Percentiles rank a stretch among this genome's conserved stretches.
Conservation (phyloP, 768 basidiomycete species). For the Dentipellis sp. region DNA sequence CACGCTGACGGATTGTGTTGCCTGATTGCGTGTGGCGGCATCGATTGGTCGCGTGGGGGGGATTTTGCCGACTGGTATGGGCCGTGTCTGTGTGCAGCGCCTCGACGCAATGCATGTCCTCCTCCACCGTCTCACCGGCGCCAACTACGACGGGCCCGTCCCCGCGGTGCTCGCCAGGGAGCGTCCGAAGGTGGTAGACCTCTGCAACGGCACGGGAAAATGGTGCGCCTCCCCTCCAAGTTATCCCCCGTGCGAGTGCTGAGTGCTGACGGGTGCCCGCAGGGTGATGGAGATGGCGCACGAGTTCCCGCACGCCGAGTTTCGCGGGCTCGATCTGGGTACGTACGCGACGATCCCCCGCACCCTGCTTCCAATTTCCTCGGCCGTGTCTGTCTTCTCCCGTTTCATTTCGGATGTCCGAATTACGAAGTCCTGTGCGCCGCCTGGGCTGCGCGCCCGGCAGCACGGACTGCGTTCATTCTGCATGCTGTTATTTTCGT, state of each 20-base stretch:
- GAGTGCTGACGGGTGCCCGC: slow-evolving; percentile 11
- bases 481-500: too few relatives aligned
- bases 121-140: slow-evolving; percentile 36
- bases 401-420: too few relatives aligned
- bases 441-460: too few relatives aligned
- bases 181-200: slow-evolving; percentile 50
- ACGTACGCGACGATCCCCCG: slow-evolving; percentile 14
- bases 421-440: too few relatives aligned
- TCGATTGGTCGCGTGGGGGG: too few relatives aligned
- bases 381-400: too few relatives aligned
- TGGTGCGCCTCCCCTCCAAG: slow-evolving; percentile 51
- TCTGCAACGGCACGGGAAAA: slow-evolving; percentile 68
- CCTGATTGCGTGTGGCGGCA: background rate
- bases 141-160: slow-evolving; percentile 54
- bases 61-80: background rate
- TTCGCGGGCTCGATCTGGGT: slow-evolving; percentile 76
- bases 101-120: slow-evolving; percentile 12
- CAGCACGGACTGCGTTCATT: too few relatives aligned
- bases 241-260: slow-evolving; percentile 12
- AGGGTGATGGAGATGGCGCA: slow-evolving; percentile 73
- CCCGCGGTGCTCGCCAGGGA: slow-evolving; percentile 33
- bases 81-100: background rate
- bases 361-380: too few relatives aligned
- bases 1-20: background rate
- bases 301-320: slow-evolving; percentile 52